A percentile compares a stretch with the other conserved stretches of the same genome.
phyloP scores from a whole-genome alignment of 371 early-diverging fungal species.

The Lichtheimia ramosa region DNA sequence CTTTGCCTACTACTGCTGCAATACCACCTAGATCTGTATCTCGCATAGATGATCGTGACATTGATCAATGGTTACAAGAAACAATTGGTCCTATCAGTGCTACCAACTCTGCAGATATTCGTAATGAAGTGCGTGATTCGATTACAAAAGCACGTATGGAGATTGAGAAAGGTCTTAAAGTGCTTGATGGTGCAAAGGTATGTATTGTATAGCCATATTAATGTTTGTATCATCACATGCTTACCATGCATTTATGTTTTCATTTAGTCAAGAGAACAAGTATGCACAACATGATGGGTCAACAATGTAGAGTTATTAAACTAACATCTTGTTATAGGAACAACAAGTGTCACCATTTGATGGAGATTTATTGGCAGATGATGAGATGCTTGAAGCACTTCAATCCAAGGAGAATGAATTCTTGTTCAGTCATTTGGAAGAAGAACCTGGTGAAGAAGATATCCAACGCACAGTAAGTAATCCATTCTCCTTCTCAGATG shows the following conservation, averaged over 20 bases:
- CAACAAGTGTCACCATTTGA: conserved; percentile 9
- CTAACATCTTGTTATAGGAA: not conserved
- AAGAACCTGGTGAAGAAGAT: conserved; percentile 1
- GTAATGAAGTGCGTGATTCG: conserved; percentile 42
- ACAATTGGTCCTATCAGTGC: conserved; percentile 12
- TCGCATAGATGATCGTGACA: conserved; percentile 14
- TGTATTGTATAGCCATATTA: not conserved
- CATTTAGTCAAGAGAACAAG: not conserved
- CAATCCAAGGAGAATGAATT: conserved; percentile 17
- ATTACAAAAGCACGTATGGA: conserved; percentile 57
- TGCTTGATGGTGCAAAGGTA: conserved; percentile 37
- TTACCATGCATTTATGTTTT: not conserved
- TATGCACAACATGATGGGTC: not conserved
- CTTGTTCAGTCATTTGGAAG: conserved; percentile 11
- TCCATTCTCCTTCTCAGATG: not conserved
- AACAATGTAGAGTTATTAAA: not conserved
- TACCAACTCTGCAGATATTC: conserved; percentile 15
- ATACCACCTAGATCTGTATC: conserved; percentile 4
- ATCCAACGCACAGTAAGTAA: conserved; percentile 8
- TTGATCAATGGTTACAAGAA: conserved; percentile 26
- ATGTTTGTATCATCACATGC: not conserved
- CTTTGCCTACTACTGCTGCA: not conserved
- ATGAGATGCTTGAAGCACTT: conserved; percentile 7
- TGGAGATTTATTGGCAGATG: conserved; percentile 9
- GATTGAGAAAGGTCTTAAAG: conserved; percentile 49